Conservation (phyloP, 2,329 filamentous ascomycete genomes). For the Tolypocladium pustulatum region DNA sequence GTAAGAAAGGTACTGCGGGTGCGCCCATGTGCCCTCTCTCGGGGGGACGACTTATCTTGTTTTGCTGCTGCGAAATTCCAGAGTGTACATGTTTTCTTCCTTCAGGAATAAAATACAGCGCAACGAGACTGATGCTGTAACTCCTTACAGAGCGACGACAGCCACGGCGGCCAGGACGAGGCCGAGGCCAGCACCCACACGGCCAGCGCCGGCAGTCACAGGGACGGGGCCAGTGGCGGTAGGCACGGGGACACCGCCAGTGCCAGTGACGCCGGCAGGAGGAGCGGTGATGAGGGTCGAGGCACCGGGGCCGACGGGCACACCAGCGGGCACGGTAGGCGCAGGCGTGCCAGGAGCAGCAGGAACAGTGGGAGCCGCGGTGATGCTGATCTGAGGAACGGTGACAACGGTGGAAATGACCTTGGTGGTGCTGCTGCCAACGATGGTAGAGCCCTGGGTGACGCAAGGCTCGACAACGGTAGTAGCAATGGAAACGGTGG, state of each 20-base stretch:
- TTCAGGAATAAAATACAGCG: constrained; percentile 1
- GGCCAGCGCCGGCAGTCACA: constrained; percentile 28
- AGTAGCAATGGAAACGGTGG: constrained; percentile 37
- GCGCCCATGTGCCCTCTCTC: not conserved
- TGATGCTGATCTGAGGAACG: constrained; percentile 43
- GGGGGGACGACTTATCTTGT: constrained; percentile 7
- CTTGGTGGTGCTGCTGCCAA: constrained; percentile 32
- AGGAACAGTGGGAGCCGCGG: constrained; percentile 16
- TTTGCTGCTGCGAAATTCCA: not conserved
- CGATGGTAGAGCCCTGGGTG: not conserved
- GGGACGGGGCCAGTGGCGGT: constrained; percentile 23
- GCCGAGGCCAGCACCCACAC: constrained; percentile 31
- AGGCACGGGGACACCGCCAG: constrained; percentile 21
- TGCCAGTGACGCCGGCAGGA: constrained; percentile 19
- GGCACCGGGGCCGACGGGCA: constrained; percentile 8
- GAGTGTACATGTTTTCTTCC: not conserved
- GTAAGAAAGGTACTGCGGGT: constrained; percentile 38
- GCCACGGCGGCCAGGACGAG: constrained; percentile 34
- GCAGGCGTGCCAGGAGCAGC: constrained; percentile 8
- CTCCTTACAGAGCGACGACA: constrained; percentile 34
- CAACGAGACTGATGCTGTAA: not conserved
- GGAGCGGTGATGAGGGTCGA: not conserved
- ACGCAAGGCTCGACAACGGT: constrained; percentile 30
- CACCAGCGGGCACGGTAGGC: constrained; percentile 10
- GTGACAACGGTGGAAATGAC: constrained; percentile 40